Base-by-base conservation (phyloP, 202 grass and related monocot species). In the Elaeis oleifera region DNA sequence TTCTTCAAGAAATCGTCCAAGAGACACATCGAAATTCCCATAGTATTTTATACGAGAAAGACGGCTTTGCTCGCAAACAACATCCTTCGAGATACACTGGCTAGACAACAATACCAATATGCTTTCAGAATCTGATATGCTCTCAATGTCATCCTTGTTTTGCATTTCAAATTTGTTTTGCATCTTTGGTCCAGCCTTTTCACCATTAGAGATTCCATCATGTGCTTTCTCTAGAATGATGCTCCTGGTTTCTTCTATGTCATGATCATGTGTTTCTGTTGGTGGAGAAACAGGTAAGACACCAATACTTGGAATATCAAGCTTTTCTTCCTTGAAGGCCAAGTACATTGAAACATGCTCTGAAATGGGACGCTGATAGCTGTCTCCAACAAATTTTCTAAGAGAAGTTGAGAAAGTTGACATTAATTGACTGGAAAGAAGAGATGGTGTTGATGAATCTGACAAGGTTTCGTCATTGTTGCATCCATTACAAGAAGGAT, bases 31-130 rank as follows among this genome's bases (percentile, higher is more conserved):
- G 27, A 85, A 89, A 63, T 89, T 76, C 49, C 94, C 94, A 65
- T 99, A 99, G 73, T 99, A 99, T 61, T 94, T 99, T 64, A 99
- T 94, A 51, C 75, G 94, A 27, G 76, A 76, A 70, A 92, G 76
- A 54, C 83, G 88, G 67, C 88, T 87, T 62, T 82, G 88, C 29
- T 89, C 83, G 67, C 89, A 84, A 36, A 84, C 68, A 66, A 32
- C 50, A 66, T 89, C 80, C 20, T 99, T 99, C 60, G 57, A 78
- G 18, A 77, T 86, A 77, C 88, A 87, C 71, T 84, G 95, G 57
- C 78, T 99, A 54, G 89, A 94, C 63, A 81, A 73, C 61, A 99
- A 81, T 80, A 94, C 79, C 49, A 99, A 58, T 87, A 99, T 99
- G 69, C 87, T 85, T 63, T 85, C 75, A 24, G 81, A 74, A 85